Evolutionary conservation across 805 yeast genomes (phyloP), one percentile per base, ranked within the genome.

Genomic region (Metschnikowia orientalis): DNA sequence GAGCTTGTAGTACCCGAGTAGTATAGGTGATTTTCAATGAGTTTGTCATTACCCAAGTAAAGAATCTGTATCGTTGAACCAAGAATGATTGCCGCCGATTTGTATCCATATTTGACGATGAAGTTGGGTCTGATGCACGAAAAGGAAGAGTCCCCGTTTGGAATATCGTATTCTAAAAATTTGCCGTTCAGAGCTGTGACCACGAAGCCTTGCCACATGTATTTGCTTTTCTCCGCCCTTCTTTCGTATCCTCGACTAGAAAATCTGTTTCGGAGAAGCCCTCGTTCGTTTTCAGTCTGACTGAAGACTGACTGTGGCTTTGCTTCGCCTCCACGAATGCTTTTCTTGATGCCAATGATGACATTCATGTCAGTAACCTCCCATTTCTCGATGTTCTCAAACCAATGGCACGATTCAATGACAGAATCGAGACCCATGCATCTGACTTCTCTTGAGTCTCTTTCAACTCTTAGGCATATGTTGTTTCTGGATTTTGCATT

Each of bases 391-490:
- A 83, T 77, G 38, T 73, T 60, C 17, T 70, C 69, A 25, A 77
- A 63, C 77, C 85, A 79, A 54, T 77, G 75, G 37, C 75, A 81
- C 31, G 75, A 77, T 49, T 86, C 95, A 12, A 71, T 66, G 6
- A 77, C 86, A 1, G 81, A 75, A 34, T 79, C 85, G 53, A 87
- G 83, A 17, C 95, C 95, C 24, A 82, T 67, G 59, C 96, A 87
- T 63, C 95, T 75, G 23, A 85, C 84, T 59, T 87, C 96, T 48
- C 95, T 73, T 2, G 90, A 86, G 57, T 87, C 96, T 72, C 96
- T 81, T 57, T 87, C 96, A 23, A 84, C 94, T 57, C 95, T 75
- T 35, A 87, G 59, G 56, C 96, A 87, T 24, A 87, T 87, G 45
- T 75, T 80, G 36, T 76, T 81, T 49, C 83, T 82, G 7, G 94